Conservation (phyloP, 2,329 filamentous ascomycete species). For the Aspergillus costaricaensis region DNA sequence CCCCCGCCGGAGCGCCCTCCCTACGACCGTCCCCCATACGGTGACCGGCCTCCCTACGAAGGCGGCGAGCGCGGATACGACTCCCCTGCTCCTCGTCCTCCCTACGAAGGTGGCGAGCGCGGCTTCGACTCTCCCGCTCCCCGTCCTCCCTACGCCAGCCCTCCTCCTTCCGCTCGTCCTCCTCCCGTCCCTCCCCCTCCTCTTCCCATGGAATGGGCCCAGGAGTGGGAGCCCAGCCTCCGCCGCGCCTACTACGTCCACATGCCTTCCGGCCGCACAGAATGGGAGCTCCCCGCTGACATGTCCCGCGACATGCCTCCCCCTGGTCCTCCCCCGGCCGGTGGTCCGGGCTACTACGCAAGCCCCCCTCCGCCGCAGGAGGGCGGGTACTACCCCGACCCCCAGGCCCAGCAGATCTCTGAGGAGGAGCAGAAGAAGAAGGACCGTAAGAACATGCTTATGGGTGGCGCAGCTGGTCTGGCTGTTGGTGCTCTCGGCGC, state of each 20-base stretch:
- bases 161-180: constrained; percentile 32
- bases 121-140: constrained; percentile 36
- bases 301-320: constrained; percentile 24
- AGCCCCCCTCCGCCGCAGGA: constrained; percentile 23
- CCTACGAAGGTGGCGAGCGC: constrained; percentile 18
- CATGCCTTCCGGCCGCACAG: constrained; percentile 60
- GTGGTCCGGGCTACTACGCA: constrained; percentile 23
- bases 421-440: constrained; percentile 32
- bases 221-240: constrained; percentile 63
- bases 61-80: constrained; percentile 22
- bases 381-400: constrained; percentile 19
- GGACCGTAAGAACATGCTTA: constrained; percentile 54
- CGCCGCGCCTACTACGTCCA: constrained; percentile 69
- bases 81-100: constrained; percentile 37
- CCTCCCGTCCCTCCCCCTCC: constrained; percentile 49
- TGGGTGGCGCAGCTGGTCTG: constrained; percentile 60
- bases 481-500: constrained; percentile 60
- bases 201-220: constrained; percentile 62
- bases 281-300: constrained; percentile 62
- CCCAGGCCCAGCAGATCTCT: constrained; percentile 2
- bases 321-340: constrained; percentile 15
- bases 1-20: constrained; percentile 25
- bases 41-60: constrained; percentile 20
- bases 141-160: constrained; percentile 37
- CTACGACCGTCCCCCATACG: constrained; percentile 23